A percentile compares a stretch with the other conserved stretches of the same genome.
phyloP scores from a whole-genome alignment of 306 rosid genomes.

The Begonia fuchsioides region DNA sequence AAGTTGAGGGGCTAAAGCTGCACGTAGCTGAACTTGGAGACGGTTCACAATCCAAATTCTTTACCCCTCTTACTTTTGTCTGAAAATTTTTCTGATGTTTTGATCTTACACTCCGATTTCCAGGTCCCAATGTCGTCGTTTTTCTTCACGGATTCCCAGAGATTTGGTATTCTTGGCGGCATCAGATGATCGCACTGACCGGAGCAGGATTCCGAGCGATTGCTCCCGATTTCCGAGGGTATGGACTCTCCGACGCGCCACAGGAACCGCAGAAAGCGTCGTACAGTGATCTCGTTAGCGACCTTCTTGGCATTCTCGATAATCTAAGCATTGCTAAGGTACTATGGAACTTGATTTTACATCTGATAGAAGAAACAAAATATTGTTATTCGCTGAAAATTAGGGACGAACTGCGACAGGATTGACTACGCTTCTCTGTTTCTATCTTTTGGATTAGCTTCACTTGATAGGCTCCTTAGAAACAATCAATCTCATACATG shows the following conservation, averaged over 20 bases:
- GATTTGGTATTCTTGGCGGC: constrained; percentile 93
- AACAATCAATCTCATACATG: too few relatives aligned
- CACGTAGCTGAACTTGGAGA: constrained; percentile 56
- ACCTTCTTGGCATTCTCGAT: constrained; percentile 43
- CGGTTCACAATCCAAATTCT: constrained; percentile 18
- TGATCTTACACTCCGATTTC: background rate
- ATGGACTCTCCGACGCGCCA: constrained; percentile 59
- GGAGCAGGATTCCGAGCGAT: constrained; percentile 54
- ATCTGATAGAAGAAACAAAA: too few relatives aligned
- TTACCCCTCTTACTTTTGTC: too few relatives aligned
- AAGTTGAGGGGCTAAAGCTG: constrained; percentile 36
- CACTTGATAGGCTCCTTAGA: too few relatives aligned
- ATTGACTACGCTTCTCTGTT: too few relatives aligned
- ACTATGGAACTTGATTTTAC: background rate
- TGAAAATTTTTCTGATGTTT: background rate
- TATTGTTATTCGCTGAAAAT: too few relatives aligned
- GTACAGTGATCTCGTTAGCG: constrained; percentile 18
- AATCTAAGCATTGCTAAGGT: constrained; percentile 40
- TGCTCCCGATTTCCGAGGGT: constrained; percentile 57
- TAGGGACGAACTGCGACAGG: too few relatives aligned
- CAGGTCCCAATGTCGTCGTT: constrained; percentile 49
- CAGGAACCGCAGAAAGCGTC: constrained; percentile 26
- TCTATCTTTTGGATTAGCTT: too few relatives aligned
- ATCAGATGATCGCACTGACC: constrained; percentile 65
- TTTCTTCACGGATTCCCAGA: constrained; percentile 77